Percentiles rank a stretch among this genome's conserved stretches.
These are phyloP conservation scores for Pleurotus salmoneostramineus DNA, from an alignment of 768 basidiomycete genomes.

Conservation along the genomic window DNA sequence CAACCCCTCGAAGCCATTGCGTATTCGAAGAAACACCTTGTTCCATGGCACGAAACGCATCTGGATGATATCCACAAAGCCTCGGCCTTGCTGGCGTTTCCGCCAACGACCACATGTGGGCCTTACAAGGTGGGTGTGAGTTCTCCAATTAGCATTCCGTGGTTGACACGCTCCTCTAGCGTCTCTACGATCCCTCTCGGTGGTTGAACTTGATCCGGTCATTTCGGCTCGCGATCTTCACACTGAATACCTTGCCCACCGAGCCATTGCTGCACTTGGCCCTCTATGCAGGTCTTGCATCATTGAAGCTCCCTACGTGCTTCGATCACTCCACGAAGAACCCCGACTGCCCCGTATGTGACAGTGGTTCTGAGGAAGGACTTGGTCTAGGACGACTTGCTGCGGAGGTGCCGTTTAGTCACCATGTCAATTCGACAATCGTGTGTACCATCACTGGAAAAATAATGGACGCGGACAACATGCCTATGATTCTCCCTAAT, in stretches of 20 bases:
- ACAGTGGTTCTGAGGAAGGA: constrained; percentile 34
- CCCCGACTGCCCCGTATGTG: constrained; percentile 91
- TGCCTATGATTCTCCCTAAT: constrained; percentile 88
- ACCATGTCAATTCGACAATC: constrained; percentile 94
- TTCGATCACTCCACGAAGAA: constrained; percentile 61
- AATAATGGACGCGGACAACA: constrained; percentile 94
- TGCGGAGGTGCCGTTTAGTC: constrained; percentile 83
- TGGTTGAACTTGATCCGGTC: constrained; percentile 74
- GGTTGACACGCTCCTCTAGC: constrained; percentile 35
- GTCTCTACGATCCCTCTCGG: constrained; percentile 75
- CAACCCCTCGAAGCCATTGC: constrained; percentile 74
- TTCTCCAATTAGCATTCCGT: neutral
- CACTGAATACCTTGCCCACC: constrained; percentile 81
- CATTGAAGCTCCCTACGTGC: constrained; percentile 87
- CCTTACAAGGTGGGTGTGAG: constrained; percentile 67
- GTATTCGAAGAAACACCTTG: constrained; percentile 78
- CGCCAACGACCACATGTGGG: constrained; percentile 63
- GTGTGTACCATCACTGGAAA: constrained; percentile 89
- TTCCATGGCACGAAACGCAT: constrained; percentile 82
- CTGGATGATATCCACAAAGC: constrained; percentile 73
- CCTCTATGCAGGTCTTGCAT: constrained; percentile 87
- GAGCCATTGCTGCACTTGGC: constrained; percentile 86
- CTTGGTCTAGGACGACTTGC: constrained; percentile 72
- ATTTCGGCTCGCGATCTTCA: constrained; percentile 86
- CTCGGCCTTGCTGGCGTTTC: constrained; percentile 72